Percentiles rank a stretch among this genome's conserved stretches.
Conservation (phyloP, 2,329 filamentous ascomycete genomes). For the Alternaria solani region DNA sequence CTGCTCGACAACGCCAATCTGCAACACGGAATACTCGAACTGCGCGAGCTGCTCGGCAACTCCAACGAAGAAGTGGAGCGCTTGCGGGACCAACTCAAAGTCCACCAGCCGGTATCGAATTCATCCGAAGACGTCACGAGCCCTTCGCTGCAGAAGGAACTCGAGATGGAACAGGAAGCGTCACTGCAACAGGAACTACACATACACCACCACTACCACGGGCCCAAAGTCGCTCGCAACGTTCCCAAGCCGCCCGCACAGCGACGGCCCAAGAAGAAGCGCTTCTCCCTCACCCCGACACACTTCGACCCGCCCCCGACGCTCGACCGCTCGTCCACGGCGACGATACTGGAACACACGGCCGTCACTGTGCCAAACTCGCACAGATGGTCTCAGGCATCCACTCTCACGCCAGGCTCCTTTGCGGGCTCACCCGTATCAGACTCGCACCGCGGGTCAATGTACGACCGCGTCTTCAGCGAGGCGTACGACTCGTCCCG, state of each 20-base stretch:
- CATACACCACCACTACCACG: conserved; percentile 93
- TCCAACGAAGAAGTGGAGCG: conserved; percentile 95
- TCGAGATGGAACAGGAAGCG: conserved; percentile 56
- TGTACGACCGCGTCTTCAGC: conserved; percentile 78
- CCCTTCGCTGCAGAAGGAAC: conserved; percentile 74
- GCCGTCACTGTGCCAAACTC: conserved; percentile 65
- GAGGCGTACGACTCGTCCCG: conserved; percentile 71
- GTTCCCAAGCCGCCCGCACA: conserved; percentile 58
- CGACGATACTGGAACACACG: conserved; percentile 69
- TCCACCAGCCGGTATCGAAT: conserved; percentile 72
- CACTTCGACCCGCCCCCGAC: conserved; percentile 54
- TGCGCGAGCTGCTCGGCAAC: conserved; percentile 86
- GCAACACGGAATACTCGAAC: conserved; percentile 88
- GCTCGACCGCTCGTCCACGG: conserved; percentile 58
- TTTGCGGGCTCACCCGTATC: conserved; percentile 83
- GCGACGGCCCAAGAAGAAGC: conserved; percentile 73
- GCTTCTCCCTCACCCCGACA: conserved; percentile 68
- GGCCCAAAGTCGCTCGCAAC: conserved; percentile 51
- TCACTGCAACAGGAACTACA: conserved; percentile 69
- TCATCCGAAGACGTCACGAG: conserved; percentile 35
- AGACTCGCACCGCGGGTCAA: conserved; percentile 70
- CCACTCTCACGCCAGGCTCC: conserved; percentile 72
- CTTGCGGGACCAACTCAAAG: conserved; percentile 79
- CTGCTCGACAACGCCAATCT: conserved; percentile 94
- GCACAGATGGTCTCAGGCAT: conserved; percentile 71